These are phyloP conservation scores for Plasmodium inui DNA, from an alignment of 169 alveolate species.

Conservation along the genomic window DNA sequence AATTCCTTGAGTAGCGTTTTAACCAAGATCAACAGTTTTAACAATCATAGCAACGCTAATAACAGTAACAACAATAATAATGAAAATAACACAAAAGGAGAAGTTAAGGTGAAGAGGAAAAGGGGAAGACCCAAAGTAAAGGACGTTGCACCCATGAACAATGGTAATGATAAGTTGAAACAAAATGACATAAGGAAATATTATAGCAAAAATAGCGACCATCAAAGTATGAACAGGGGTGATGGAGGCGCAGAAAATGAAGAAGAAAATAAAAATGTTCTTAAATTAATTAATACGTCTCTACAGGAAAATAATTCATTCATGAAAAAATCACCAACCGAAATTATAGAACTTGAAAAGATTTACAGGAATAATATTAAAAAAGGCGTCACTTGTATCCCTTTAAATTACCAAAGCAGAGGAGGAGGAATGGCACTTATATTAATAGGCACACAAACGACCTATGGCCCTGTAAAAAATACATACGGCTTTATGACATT, in stretches of 20 bases:
- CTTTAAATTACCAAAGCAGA: slow-evolving; percentile 75
- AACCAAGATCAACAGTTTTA: slow-evolving; percentile 53
- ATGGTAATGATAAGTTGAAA: slow-evolving; percentile 23
- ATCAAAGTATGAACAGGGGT: slow-evolving; percentile 30
- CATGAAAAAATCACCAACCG: slow-evolving; percentile 71
- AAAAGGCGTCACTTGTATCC: slow-evolving; percentile 75
- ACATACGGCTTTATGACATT: slow-evolving; percentile 75
- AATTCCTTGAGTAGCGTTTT: slow-evolving; percentile 44
- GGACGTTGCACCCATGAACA: slow-evolving; percentile 50
- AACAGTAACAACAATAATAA: slow-evolving; percentile 21
- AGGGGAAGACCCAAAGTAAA: slow-evolving; percentile 73
- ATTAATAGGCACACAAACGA: slow-evolving; percentile 59
- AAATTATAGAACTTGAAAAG: slow-evolving; percentile 67
- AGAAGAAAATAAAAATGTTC: slow-evolving; percentile 51
- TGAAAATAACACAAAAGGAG: slow-evolving; percentile 43
- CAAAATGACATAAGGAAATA: slow-evolving; percentile 72
- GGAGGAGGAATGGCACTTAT: slow-evolving; percentile 78
- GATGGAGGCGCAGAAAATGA: slow-evolving; percentile 34
- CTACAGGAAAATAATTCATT: slow-evolving; percentile 47
- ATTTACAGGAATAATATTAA: slow-evolving; percentile 70
- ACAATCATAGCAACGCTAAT: not conserved
- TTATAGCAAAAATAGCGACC: slow-evolving; percentile 56
- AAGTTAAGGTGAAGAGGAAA: slow-evolving; percentile 65
- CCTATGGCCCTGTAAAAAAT: slow-evolving; percentile 76
- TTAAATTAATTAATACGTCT: slow-evolving; percentile 54